Evolutionary conservation across 2,329 filamentous ascomycete genomes (phyloP), one percentile per base, ranked within the genome.

Genomic region (Diplodia intermedia): DNA sequence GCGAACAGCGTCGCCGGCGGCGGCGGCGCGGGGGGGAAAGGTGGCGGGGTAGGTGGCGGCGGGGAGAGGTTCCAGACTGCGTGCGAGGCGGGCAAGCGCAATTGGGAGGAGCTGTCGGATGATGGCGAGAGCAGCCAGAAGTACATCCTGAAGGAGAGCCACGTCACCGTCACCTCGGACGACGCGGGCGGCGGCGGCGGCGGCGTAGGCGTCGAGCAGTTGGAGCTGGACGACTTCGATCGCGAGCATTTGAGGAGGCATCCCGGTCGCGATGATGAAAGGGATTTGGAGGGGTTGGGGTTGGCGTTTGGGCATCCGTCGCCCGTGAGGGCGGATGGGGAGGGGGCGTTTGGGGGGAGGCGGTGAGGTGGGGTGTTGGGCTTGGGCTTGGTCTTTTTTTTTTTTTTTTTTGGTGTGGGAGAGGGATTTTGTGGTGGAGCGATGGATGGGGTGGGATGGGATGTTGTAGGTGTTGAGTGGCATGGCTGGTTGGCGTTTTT

Each of bases 81-180:
- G 36, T 60, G 56, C 15, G 56, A 47, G 20, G 56, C 56, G 1
- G 56, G 56, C 23, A 60, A 60, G 56, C 36, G 38, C 36, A 60
- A 60, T 23, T 60, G 56, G 56, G 56, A 60, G 56, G 56, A 60
- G 38, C 38, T 60, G 57, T 47, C 70, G 23, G 71, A 74, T 54
- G 71, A 74, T 52, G 75, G 72, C 3, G 77, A 79, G 61, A 79
- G 77, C 62, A 79, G 77, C 62, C 75, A 79, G 71, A 79, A 77
- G 69, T 76, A 80, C 26, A 80, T 80, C 20, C 69, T 80, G 67
- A 80, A 80, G 70, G 76, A 79, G 68, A 62, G 43, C 57, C 40
- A 50, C 7, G 57, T 62, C 3, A n/a, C n/a, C n/a, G n/a, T n/a
- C n/a, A n/a, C n/a, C n/a, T n/a, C n/a, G n/a, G n/a, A n/a, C n/a